Conservation (phyloP, 1,284 basidiomycete genomes). For the Grifola frondosa region DNA sequence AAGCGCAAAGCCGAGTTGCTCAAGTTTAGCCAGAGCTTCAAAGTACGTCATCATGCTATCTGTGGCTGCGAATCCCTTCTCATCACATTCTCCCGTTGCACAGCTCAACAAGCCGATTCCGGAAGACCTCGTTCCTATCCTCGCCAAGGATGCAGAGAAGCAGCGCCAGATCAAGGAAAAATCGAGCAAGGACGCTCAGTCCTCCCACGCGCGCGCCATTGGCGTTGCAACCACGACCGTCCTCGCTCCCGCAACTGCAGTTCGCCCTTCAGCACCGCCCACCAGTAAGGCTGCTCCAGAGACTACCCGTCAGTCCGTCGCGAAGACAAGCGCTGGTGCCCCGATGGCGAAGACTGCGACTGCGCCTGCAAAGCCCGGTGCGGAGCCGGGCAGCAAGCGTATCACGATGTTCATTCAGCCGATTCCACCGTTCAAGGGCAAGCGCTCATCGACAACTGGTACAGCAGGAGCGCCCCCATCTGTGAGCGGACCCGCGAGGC, state of each 20-base stretch:
- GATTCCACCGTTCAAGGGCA: slow-evolving; percentile 91
- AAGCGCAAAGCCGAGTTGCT: slow-evolving; percentile 89
- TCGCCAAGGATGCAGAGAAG: slow-evolving; percentile 88
- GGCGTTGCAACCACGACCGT: slow-evolving; percentile 44
- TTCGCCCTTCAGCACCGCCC: slow-evolving; percentile 14
- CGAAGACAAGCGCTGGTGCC: slow-evolving; percentile 9
- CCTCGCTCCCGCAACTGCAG: slow-evolving; percentile 29
- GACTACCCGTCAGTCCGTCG: slow-evolving; percentile 14
- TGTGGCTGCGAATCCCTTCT: slow-evolving; percentile 5
- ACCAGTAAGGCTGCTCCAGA: slow-evolving; percentile 18
- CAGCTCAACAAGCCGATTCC: slow-evolving; percentile 93
- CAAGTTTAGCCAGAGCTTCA: slow-evolving; percentile 92
- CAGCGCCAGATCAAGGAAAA: slow-evolving; percentile 82
- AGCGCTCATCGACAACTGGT: slow-evolving; percentile 34
- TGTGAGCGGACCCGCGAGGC: slow-evolving; percentile 28
- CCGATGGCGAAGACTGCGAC: slow-evolving; percentile 27
- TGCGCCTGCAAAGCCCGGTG: slow-evolving; percentile 30
- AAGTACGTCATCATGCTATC: slow-evolving; percentile 35
- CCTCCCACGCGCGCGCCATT: slow-evolving; percentile 63
- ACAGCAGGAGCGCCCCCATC: slow-evolving; percentile 27
- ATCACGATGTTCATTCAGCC: slow-evolving; percentile 77
- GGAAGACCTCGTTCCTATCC: slow-evolving; percentile 88
- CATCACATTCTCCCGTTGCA: too few species aligned
- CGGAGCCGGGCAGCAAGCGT: slow-evolving; percentile 28
- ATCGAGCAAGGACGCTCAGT: slow-evolving; percentile 65